These are phyloP conservation scores for Quercus cerris DNA, from an alignment of 306 rosid species.

Conservation along the genomic window DNA sequence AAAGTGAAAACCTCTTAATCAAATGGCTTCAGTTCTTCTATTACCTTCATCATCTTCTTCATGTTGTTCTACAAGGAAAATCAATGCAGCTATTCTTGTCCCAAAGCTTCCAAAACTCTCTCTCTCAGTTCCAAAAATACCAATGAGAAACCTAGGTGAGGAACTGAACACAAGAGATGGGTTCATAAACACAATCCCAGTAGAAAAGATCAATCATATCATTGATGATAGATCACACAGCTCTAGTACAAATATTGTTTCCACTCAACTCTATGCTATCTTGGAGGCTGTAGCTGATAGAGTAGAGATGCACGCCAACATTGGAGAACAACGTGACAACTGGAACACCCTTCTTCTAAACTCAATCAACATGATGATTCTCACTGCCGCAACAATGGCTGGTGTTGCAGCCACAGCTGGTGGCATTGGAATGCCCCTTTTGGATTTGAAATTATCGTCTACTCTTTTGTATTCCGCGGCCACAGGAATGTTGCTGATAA, in stretches of 20 bases:
- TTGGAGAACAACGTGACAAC: no score
- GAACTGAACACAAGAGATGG: no score
- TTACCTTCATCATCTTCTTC: slow-evolving; percentile 24
- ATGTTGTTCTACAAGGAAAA: slow-evolving; percentile 22
- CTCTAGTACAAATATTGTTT: background rate
- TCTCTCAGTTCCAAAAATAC: slow-evolving; percentile 11
- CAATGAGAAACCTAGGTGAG: no score
- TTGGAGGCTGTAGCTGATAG: slow-evolving; percentile 37
- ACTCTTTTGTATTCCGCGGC: slow-evolving; percentile 57
- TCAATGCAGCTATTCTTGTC: slow-evolving; percentile 47
- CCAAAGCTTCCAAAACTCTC: slow-evolving; percentile 37
- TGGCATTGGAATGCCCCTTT: slow-evolving; percentile 22
- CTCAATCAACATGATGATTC: no score
- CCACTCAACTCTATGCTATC: slow-evolving; percentile 42
- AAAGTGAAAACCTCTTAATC: slow-evolving; percentile 7
- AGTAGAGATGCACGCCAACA: no score
- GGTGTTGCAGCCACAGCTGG: slow-evolving; percentile 35
- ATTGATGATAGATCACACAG: background rate
- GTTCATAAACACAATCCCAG: slow-evolving; percentile 19
- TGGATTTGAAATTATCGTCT: slow-evolving; percentile 54
- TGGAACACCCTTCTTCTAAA: no score
- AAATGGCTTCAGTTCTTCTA: slow-evolving; percentile 49
- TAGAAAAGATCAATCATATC: background rate
- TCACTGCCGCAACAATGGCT: slow-evolving; percentile 23
- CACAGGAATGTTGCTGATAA: slow-evolving; percentile 48